These are phyloP conservation scores for Cyclocybe aegerita DNA, from an alignment of 768 basidiomycete genomes.

Conservation along the genomic window DNA sequence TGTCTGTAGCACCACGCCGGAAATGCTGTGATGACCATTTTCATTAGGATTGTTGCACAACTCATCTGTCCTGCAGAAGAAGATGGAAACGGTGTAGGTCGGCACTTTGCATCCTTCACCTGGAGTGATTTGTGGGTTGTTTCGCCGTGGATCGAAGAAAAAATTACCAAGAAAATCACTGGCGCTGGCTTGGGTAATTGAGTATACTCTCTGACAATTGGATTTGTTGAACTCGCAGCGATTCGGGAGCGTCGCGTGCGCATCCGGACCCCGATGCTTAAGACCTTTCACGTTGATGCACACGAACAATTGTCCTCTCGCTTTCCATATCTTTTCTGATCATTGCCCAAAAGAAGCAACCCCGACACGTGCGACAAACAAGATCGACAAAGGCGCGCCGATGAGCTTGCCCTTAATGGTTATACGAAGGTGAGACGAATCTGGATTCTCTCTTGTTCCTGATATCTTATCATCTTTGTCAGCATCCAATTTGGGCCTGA, in stretches of 20 bases:
- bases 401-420: constrained; percentile 12
- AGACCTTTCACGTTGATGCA: no score
- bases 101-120: constrained; percentile 68
- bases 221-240: neutral
- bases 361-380: constrained; percentile 13
- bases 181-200: constrained; percentile 71
- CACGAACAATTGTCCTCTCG: neutral
- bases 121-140: constrained; percentile 70
- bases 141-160: constrained; percentile 78
- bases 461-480: constrained; percentile 13
- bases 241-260: no score
- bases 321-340: constrained; percentile 6
- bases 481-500: constrained; percentile 6
- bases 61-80: constrained; percentile 47
- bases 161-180: constrained; percentile 60
- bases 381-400: constrained; percentile 5
- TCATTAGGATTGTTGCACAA: constrained; percentile 60
- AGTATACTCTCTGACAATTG: constrained; percentile 12
- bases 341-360: constrained; percentile 3
- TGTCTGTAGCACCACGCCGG: constrained; percentile 2
- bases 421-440: constrained; percentile 20
- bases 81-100: constrained; percentile 38
- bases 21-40: neutral
- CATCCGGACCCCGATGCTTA: no score
- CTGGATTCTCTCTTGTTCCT: constrained; percentile 11